phyloP scores from a whole-genome alignment of 192 early-diverging fungal genomes.

The Coemansia furcata region DNA sequence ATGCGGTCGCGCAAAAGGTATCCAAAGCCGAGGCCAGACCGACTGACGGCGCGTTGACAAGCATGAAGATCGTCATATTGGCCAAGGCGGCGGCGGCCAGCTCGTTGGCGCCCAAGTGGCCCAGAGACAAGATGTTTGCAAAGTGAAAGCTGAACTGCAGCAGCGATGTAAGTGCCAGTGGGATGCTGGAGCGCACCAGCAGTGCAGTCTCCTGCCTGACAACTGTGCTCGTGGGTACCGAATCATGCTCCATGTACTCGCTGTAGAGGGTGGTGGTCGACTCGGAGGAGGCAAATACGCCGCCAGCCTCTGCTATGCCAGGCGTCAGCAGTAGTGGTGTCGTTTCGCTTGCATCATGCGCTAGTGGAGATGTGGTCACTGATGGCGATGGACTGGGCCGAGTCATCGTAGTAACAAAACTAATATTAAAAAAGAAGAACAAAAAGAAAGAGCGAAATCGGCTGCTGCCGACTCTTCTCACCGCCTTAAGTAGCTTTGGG shows the following conservation, averaged over 20 bases:
- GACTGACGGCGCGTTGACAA: constrained; percentile 63
- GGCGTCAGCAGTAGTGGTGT: constrained; percentile 15
- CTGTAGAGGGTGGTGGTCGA: neutral
- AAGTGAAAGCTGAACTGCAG: constrained; percentile 66
- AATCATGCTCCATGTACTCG: constrained; percentile 14
- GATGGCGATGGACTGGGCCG: neutral
- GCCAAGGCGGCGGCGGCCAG: constrained; percentile 69
- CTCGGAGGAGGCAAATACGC: neutral
- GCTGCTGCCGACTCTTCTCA: neutral
- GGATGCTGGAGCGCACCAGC: constrained; percentile 22
- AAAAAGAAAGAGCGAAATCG: neutral
- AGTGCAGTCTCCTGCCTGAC: constrained; percentile 20
- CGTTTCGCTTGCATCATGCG: constrained; percentile 7
- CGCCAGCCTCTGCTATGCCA: neutral
- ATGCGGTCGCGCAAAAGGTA: constrained; percentile 72
- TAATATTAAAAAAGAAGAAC: neutral
- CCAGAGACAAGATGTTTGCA: constrained; percentile 60
- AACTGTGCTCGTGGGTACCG: constrained; percentile 1
- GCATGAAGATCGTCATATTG: constrained; percentile 70
- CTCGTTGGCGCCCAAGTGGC: constrained; percentile 64
- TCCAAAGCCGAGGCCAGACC: constrained; percentile 76
- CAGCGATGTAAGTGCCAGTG: constrained; percentile 52
- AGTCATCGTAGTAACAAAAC: neutral
- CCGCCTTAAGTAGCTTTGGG: neutral
- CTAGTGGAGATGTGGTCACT: neutral